Evolutionary conservation across 768 basidiomycete genomes (phyloP), one percentile per base, ranked within the genome.

Genomic region (Cubamyces sp.): DNA sequence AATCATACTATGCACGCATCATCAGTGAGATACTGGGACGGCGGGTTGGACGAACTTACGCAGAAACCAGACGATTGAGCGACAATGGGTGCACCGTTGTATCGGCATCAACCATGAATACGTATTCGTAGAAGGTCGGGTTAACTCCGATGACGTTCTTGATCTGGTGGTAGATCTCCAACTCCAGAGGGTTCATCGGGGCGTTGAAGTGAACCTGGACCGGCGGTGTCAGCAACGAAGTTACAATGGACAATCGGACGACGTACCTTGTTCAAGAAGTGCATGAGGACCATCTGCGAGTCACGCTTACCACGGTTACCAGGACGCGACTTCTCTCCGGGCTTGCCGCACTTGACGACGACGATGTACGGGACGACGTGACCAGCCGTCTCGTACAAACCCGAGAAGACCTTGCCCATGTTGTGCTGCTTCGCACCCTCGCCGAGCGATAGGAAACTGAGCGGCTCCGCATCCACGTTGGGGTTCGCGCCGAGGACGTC

Each of bases 101-200:
- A 82, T 97, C 94, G 64, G 95, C 94, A 75, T 97, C 94, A 43
- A 97, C 86, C 73, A 87, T 94, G 78, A 96, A 91, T 63, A 95
- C 67, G 69, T 96, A 98, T 76, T 98, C 97, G 76, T 98, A 99
- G 78, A 98, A 98, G 0, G 94, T 89, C 2, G 96, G 97, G 76
- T 99, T 97, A 70, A 99, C 94, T 75, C 97, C 97, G 69, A 99
- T 98, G 56, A 98, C 95, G 70, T 99, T 99, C 84, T 98, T 94
- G 82, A 98, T 95, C 76, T 99, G 97, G 74, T 98, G 97, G 72
- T 95, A 98, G 79, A 99, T 96, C 79, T 99, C 97, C 55, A 99
- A 77, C 77, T 99, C 97, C 64, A 96, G 77, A 0, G 97, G 97
- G 70, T 91, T 93, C 97, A 99, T 98, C 0, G 95, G 89, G 21